Evolutionary conservation across 768 basidiomycete genomes (phyloP), one percentile per base, ranked within the genome.

Genomic region (Russula virescens): DNA sequence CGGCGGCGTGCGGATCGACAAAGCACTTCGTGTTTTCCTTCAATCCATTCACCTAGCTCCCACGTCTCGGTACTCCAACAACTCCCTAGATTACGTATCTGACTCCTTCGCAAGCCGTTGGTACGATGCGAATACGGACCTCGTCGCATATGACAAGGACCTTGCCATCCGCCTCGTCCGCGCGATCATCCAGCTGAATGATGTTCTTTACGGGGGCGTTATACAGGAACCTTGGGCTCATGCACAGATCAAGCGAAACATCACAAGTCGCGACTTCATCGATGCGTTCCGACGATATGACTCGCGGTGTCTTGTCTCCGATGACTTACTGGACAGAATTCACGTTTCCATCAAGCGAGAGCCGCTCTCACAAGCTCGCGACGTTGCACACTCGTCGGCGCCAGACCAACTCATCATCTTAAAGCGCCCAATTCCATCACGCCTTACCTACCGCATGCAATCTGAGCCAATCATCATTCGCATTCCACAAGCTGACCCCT

Each of bases 401-500:
- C 71, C 82, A 47, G 83, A 86, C 61, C 78, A 85, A 47, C 73
- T 75, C 16, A 81, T 95, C 66, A 81, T 81, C 14, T 82, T 90
- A 72, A 91, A 90, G 73, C 85, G 88, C 34, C 75, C 84, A 4
- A 75, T 94, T 11, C 92, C 94, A 1, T 76, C 82, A 6, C 84
- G 88, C 51, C 79, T 98, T 56, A 96, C 93, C 0, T 92, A 93
- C 75, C 88, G 91, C 70, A 76, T 86, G 13, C 90, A 94, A 71
- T 96, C 93, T 1, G 93, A 97, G 61, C 85, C 87, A 13, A 86
- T 98, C 70, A 83, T 89, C 53, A 80, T 99, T 66, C 85, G 89
- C 38, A 87, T 99, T 43, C 90, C 93, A 16, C 85, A 88, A 55
- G 79, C 86, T 5, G 97, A 99, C 73, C 81, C 89, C n/a, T 76